Conservation (phyloP, 1,284 basidiomycete genomes). For the Ceratobasidium sp. region DNA sequence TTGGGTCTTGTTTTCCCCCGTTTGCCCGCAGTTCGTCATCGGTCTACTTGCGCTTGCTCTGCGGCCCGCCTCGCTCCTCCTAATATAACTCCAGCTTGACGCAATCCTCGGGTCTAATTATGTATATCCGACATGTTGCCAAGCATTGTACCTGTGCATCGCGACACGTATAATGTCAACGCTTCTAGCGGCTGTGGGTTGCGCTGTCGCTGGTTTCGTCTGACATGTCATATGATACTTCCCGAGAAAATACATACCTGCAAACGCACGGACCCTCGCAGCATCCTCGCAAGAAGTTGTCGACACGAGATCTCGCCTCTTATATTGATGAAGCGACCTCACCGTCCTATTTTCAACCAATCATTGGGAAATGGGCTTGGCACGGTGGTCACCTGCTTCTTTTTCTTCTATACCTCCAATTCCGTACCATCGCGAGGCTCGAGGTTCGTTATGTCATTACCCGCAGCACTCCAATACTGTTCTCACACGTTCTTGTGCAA, state of each 20-base stretch:
- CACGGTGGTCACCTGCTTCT: slow-evolving; percentile 1
- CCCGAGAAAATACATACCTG: background rate
- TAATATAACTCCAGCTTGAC: background rate
- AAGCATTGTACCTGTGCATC: background rate
- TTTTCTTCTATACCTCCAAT: background rate
- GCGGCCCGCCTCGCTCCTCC: slow-evolving; percentile 7
- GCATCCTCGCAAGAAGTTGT: slow-evolving; percentile 30
- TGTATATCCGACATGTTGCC: slow-evolving; percentile 6
- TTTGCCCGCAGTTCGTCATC: background rate
- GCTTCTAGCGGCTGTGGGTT: background rate
- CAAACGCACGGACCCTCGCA: background rate
- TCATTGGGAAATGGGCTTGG: background rate
- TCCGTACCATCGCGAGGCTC: background rate
- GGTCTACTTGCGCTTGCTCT: slow-evolving; percentile 1
- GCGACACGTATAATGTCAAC: background rate
- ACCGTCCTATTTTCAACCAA: background rate
- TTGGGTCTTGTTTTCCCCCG: too few relatives aligned
- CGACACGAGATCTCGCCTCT: slow-evolving; percentile 6
- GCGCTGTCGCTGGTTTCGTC: background rate
- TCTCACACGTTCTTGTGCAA: background rate
- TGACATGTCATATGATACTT: background rate
- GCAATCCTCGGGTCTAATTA: background rate
- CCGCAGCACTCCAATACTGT: background rate
- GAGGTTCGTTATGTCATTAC: background rate
- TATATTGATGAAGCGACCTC: background rate